Conservation (phyloP, 257 asterid species). For the Nicotiana knightiana region DNA sequence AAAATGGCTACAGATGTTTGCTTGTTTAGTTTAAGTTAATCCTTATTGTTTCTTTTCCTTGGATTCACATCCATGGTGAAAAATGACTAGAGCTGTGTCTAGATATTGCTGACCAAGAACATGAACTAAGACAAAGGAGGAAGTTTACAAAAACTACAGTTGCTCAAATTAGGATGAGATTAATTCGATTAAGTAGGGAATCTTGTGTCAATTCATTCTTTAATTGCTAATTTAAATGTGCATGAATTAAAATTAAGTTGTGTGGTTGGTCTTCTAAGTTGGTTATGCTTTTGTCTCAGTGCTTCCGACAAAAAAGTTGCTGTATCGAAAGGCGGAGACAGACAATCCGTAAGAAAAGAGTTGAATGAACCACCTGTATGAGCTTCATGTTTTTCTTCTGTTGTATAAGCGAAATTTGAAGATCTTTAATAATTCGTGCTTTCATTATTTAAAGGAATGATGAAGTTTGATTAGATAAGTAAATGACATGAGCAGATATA, state of each 20-base stretch:
- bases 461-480: not conserved
- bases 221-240: not conserved
- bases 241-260: not conserved
- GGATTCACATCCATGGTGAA: no score
- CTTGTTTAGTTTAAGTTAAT: no score
- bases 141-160: not conserved
- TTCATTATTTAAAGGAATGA: not conserved
- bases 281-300: conserved; percentile 23
- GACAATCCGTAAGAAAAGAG: conserved; percentile 15
- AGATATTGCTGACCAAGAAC: not conserved
- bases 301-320: conserved; percentile 37
- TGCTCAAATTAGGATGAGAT: not conserved
- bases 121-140: not conserved
- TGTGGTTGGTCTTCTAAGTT: conserved; percentile 3
- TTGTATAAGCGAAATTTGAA: not conserved
- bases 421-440: not conserved
- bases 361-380: conserved; percentile 34
- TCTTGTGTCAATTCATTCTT: not conserved
- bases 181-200: not conserved
- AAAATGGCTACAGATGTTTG: no score
- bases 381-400: not conserved
- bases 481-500: conserved; percentile 2
- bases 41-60: no score
- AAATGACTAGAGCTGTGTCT: no score
- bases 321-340: conserved; percentile 17